Evolutionary conservation across 352 stramenopile genomes (phyloP), one percentile per base, ranked within the genome.

Genomic region (Pythium aquatile): DNA sequence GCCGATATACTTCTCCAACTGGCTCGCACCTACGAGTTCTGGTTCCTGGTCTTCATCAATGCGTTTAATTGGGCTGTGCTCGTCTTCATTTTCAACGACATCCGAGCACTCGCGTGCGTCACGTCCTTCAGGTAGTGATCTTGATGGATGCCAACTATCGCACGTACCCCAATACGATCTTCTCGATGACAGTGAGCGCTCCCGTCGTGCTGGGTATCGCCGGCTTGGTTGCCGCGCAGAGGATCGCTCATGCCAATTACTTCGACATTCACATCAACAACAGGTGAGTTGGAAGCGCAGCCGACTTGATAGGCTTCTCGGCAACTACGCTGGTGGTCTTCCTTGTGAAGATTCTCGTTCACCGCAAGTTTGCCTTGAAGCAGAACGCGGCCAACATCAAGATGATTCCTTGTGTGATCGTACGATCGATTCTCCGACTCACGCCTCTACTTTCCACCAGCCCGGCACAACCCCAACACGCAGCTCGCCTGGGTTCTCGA

Each of bases 111-210:
- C 5, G 10, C 30, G 9, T 66, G 60, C 16, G 35, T 28, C 2
- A 54, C 52, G 0, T 42, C 60, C 14, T 58, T 11, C 60, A 66
- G 20, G 56, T 39, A 6, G 60, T 66, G 13, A 55, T 48, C 37
- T 46, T 60, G 26, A 55, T 66, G 17, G 60, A 66, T 29, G 48
- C 60, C 52, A 66, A 66, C 24, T 60, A 60, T 26, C 60, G 51
- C n/a, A 60, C 60, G 10, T 66, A 55, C 24, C 60, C 51, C 24
- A 59, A 53, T 9, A 54, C 51, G 17, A 11, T 66, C 14, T 33
- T 20, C 3, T 66, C 60, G 5, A 60, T 32, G 5, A 20, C 54
- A 1, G n/a, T 67, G 29, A 55, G 52, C 24, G 30, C 52, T 7
- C 61, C 61, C 20, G 40, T 67, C 20, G 37, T 65, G 1, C 13